Evolutionary conservation across 176 grass and related monocot genomes (phyloP), one percentile per base, ranked within the genome.

Genomic region (Aegilops longissima): DNA sequence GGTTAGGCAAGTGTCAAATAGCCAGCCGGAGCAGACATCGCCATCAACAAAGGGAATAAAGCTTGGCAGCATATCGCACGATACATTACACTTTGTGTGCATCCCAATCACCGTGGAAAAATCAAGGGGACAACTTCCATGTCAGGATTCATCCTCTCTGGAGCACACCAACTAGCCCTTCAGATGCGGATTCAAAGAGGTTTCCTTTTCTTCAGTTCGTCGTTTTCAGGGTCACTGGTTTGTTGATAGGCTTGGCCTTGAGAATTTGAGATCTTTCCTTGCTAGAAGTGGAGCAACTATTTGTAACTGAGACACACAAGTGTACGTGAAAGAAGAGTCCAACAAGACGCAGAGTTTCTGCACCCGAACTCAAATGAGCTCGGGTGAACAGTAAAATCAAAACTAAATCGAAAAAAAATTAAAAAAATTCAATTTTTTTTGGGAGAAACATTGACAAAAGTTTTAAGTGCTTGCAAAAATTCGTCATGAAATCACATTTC

Each of bases 111-210:
- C 58, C 16, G 17, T 76, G 82, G 58, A 49, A 76, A 42, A 84
- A 40, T 20, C 58, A 42, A 73, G 30, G 79, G 84, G 80, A 87
- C 84, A 90, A 27, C 39, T 24, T 86, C 84, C 66, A 90, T 79
- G 31, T 79, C 73, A 79, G 31, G 62, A 90, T 73, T n/a, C 83
- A 87, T 90, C 84, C 80, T 47, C 83, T 30, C 49, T 20, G 23
- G 69, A 89, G 59, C 88, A 84, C 64, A 56, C 67, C 44, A 14
- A 82, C 49, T 52, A 16, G 49, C 49, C 52, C 39, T 86, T 70
- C 27, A 7, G 68, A 39, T 73, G 70, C 51, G 81, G 80, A 33
- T 83, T 74, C 89, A 87, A 3, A 16, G 89, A 74, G 66, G 59
- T 35, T 66, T 34, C 1, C 51, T 54, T 54, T 54, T 21, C 4